Conservation (phyloP, 2,329 filamentous ascomycete genomes). For the Magnaporthiopsis rhizophila region DNA sequence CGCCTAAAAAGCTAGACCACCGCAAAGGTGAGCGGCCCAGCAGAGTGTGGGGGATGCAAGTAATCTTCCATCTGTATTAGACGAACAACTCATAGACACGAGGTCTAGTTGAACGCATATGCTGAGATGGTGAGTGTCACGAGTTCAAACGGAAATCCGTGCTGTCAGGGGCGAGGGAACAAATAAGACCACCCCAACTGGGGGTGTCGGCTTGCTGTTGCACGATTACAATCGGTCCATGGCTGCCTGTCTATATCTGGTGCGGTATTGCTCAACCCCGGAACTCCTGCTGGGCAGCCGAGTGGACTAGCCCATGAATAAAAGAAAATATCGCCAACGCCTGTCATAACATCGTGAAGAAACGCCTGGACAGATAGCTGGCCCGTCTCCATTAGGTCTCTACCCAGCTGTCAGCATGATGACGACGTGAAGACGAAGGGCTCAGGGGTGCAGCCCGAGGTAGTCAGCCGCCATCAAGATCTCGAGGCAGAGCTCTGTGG, state of each 20-base stretch:
- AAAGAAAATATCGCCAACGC: neutral
- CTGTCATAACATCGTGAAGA: neutral
- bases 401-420: neutral
- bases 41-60: slow-evolving; percentile 36
- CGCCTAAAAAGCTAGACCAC: slow-evolving; percentile 37
- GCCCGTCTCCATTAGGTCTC: neutral
- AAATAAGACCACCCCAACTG: neutral
- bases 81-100: slow-evolving; percentile 32
- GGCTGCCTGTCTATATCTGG: neutral
- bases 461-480: slow-evolving; percentile 71
- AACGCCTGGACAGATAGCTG: neutral
- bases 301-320: neutral
- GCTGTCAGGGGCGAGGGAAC: neutral
- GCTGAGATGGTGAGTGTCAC: slow-evolving; percentile 29
- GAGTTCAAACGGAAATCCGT: neutral
- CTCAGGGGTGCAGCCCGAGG: slow-evolving; percentile 52
- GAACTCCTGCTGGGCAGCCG: neutral
- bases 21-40: slow-evolving; percentile 27
- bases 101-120: slow-evolving; percentile 32
- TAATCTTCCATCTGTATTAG: slow-evolving; percentile 38
- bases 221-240: neutral
- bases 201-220: neutral
- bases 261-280: neutral
- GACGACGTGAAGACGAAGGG: too few species aligned
- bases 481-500: slow-evolving; percentile 70